Evolutionary conservation across 169 alveolate genomes (phyloP).

Genomic region (Plasmodium relictum): DNA sequence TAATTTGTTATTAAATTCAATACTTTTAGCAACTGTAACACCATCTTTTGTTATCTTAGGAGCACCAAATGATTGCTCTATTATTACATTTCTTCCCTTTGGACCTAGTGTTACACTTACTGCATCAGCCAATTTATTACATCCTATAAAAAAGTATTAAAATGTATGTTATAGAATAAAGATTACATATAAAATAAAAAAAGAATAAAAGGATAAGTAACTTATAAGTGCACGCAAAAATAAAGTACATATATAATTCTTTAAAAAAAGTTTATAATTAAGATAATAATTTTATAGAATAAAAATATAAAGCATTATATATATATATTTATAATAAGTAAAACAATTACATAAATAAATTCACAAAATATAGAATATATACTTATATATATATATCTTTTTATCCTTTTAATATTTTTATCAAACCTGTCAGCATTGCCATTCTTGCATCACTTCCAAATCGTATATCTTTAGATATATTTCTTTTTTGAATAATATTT

Average conservation of each 20-base stretch:
- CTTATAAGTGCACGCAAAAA: background rate
- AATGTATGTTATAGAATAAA: background rate
- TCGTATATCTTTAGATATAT: slow-evolving; percentile 82
- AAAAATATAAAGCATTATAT: too few species aligned
- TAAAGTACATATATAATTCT: background rate
- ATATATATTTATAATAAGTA: too few species aligned
- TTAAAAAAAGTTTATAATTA: background rate
- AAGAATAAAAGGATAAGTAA: background rate
- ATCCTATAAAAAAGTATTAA: slow-evolving; percentile 79
- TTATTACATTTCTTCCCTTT: slow-evolving; percentile 98
- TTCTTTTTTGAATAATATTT: slow-evolving; percentile 69
- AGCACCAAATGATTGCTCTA: slow-evolving; percentile 94
- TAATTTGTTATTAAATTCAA: slow-evolving; percentile 95
- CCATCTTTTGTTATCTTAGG: slow-evolving; percentile 99
- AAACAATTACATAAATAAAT: too few species aligned
- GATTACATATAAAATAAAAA: background rate
- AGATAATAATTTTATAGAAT: too few species aligned
- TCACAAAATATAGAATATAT: too few species aligned
- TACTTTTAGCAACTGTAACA: slow-evolving; percentile 99
- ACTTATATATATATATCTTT: background rate
- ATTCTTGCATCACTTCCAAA: slow-evolving; percentile 86
- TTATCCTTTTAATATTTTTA: background rate
- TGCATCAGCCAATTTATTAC: slow-evolving; percentile 98
- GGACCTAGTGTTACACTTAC: slow-evolving; percentile 99
- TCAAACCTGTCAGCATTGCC: slow-evolving; percentile 83